phyloP scores from a whole-genome alignment of 345 rosid genomes.

The Gossypium stocksii region DNA sequence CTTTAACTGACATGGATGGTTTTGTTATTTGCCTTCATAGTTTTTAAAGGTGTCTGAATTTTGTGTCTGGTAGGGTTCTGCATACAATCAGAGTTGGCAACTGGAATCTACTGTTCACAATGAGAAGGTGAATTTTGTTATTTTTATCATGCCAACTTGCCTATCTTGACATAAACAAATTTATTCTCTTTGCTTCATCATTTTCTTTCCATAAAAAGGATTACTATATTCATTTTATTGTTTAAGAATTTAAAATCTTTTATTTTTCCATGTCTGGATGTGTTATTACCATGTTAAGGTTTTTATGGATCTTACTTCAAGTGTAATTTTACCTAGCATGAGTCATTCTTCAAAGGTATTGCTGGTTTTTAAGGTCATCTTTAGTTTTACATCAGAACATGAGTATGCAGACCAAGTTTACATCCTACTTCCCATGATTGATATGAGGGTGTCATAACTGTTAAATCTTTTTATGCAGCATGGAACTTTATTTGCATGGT shows the following conservation, averaged over 20 bases:
- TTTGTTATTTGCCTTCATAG: slow-evolving; percentile 11
- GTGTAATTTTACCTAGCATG: not conserved
- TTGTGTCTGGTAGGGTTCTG: slow-evolving; percentile 60
- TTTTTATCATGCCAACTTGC: not conserved
- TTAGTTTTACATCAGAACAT: not conserved
- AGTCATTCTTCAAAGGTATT: not conserved
- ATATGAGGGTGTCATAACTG: not conserved
- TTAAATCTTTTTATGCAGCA: not conserved
- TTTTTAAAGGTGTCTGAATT: slow-evolving; percentile 16
- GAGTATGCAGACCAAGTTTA: not conserved
- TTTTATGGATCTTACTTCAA: no score
- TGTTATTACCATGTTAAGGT: not conserved
- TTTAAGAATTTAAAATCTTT: not conserved
- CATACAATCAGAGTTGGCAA: slow-evolving; percentile 79
- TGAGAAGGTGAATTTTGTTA: slow-evolving; percentile 57
- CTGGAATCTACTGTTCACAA: slow-evolving; percentile 47
- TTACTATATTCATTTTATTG: not conserved
- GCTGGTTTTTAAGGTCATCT: not conserved
- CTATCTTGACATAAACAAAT: not conserved
- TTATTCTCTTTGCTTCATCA: not conserved
- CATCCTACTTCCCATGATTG: not conserved
- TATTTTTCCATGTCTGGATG: not conserved
- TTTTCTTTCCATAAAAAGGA: not conserved
- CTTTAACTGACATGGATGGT: slow-evolving; percentile 15
- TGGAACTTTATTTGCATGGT: slow-evolving; percentile 3